These are phyloP conservation scores for Rhazya stricta DNA, from an alignment of 257 asterid species.

Conservation along the genomic window DNA sequence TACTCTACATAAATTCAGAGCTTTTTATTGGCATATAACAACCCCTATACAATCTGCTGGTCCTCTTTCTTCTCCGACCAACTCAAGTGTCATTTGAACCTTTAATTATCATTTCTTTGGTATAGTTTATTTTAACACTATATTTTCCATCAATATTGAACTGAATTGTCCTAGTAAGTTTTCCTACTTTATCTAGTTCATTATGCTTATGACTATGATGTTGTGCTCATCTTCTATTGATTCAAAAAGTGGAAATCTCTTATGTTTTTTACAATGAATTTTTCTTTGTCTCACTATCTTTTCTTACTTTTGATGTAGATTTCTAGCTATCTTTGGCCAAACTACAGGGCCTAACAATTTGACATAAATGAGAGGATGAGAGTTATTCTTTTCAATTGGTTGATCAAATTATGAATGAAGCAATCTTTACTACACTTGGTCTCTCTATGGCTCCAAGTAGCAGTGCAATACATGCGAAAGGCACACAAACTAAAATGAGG, in stretches of 20 bases:
- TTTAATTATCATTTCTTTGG: neutral
- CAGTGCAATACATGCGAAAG: slow-evolving; percentile 68
- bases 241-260: neutral
- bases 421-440: slow-evolving; percentile 71
- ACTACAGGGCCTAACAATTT: slow-evolving; percentile 59
- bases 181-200: neutral
- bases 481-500: slow-evolving; percentile 50
- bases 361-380: slow-evolving; percentile 91
- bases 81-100: no score
- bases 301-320: slow-evolving; percentile 33
- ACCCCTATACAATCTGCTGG: no score
- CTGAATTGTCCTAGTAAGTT: neutral
- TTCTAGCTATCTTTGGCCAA: slow-evolving; percentile 45
- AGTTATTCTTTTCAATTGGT: slow-evolving; percentile 86
- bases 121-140: neutral
- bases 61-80: no score
- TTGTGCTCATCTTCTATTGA: no score
- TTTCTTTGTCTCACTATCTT: neutral
- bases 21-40: slow-evolving; percentile 33
- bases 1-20: slow-evolving; percentile 43
- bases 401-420: slow-evolving; percentile 66
- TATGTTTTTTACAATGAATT: neutral
- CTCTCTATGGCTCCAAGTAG: slow-evolving; percentile 41
- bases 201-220: neutral
- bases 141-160: neutral